Base-by-base conservation (phyloP, 179 eudicot species). In the Carnegiea gigantea region DNA sequence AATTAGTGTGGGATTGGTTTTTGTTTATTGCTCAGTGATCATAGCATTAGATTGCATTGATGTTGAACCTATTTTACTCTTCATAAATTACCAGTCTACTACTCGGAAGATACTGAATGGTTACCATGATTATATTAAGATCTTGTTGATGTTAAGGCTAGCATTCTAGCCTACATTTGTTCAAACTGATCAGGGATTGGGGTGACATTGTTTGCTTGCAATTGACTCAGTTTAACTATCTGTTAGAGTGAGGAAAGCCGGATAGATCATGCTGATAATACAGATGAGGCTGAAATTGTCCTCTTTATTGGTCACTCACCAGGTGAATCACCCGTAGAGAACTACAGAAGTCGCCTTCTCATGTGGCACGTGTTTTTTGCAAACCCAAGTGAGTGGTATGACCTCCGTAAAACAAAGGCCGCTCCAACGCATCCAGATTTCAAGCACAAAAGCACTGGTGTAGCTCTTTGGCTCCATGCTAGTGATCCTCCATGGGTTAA, bases 401-500 rank as follows among this genome's bases (percentile, higher is more conserved):
- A 95, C 73, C 9, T 62, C 28, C 80, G 97, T 65, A 83, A 81
- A 70, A 83, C 54, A 10, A 95, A 95, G 89, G 62, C n/a, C 79
- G 83, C 36, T 51, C 88, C 88, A 59, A 84, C 48, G 15, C 77
- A 44, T 6, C 98, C 98, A 15, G 98, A 93, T 84, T 95, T 93
- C 80, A 90, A 60, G 84, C 89, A 95, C 78, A 93, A 90, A 83
- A 85, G 84, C 77, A 87, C 91, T 20, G 88, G 90, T 59, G 98
- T 92, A 88, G 93, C 86, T 6, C 91, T 95, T 15, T 95, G 97
- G 96, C 84, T 95, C 64, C 60, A 1, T 23, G 24, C 8, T 36
- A 2, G 71, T 13, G 97, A 93, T 87, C 98, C 98, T 62, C 89
- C 92, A 15, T 95, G 97, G 98, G 78, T 95, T 81, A 86, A 48